Base-by-base conservation (phyloP, 176 grass and related monocot genomes). In the Zea mays region DNA sequence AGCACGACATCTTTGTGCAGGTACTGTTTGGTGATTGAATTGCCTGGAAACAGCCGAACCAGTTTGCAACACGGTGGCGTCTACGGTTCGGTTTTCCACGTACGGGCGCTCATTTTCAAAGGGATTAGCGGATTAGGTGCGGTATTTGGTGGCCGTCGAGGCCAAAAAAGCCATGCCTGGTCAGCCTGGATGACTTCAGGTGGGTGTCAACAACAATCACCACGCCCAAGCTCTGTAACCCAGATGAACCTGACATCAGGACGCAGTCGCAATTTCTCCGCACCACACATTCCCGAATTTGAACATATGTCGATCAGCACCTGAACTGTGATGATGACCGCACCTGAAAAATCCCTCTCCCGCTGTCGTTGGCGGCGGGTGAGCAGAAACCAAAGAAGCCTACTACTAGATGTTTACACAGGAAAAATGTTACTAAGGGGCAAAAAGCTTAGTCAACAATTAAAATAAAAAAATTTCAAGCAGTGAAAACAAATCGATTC, bases 11-110 rank as follows among this genome's bases (percentile, higher is more conserved):
- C 48, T 10, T 51, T 71, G 74, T 67, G 74, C 19, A 9, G 12
- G 10, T 78, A 44, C 15, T 33, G 5, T 33, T 42, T 20, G 50
- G 42, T 21, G 16, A 59, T 56, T 68, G 52, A 55, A 56, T 56
- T 56, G 83, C 62, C 80, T 69, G 21, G 12, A 80, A 88, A 55
- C 52, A 83, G 19, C 69, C 42, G 71, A 2, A 70, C 7, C 72
- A 36, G 11, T 6, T 37, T 19, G 36, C 35, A 52, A 82, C 72
- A 86, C 12, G 39, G 64, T 65, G 72, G 11, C 2, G 39, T 3
- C 15, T 37, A 46, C 38, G 56, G 46, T 65, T 33, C 27, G n/a
- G n/a, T n/a, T n/a, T n/a, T n/a, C n/a, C n/a, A n/a, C n/a, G 38
- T 39, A 39, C 38, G 65, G 65, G 8, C 37, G 8, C 60, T 45